phyloP scores from a whole-genome alignment of 805 yeast species.

The Lachancea waltii region DNA sequence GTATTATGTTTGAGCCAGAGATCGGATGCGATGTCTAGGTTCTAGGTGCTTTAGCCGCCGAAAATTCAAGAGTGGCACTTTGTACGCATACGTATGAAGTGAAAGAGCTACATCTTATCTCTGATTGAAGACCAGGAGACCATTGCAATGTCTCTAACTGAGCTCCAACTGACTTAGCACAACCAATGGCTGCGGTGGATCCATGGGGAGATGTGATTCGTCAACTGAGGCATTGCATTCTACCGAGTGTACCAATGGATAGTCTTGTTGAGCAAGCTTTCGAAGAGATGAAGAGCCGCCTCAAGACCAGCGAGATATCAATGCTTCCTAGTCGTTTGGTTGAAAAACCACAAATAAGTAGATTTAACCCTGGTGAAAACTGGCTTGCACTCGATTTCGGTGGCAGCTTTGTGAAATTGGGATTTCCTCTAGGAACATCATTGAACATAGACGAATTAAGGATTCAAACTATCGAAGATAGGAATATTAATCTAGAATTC shows the following conservation, averaged over 20 bases:
- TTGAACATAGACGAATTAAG: constrained; percentile 11
- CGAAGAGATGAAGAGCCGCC: constrained; percentile 16
- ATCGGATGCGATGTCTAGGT: too few relatives aligned
- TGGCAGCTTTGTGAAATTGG: constrained; percentile 25
- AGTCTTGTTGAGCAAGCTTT: constrained; percentile 12
- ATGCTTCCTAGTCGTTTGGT: constrained; percentile 17
- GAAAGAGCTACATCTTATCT: too few relatives aligned
- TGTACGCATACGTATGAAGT: not conserved
- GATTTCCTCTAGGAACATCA: constrained; percentile 14
- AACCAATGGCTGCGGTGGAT: too few relatives aligned
- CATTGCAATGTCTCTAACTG: too few relatives aligned
- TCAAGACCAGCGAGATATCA: constrained; percentile 15
- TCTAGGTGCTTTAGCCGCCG: too few relatives aligned
- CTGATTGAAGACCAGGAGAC: too few relatives aligned
- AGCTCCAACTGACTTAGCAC: too few relatives aligned
- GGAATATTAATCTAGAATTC: constrained; percentile 16
- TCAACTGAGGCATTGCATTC: not conserved
- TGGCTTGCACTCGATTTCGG: constrained; percentile 28
- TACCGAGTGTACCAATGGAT: constrained; percentile 5
- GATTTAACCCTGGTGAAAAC: not conserved
- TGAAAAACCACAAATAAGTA: not conserved
- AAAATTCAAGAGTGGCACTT: too few relatives aligned
- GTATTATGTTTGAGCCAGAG: too few relatives aligned
- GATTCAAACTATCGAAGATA: constrained; percentile 10
- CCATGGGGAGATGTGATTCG: too few relatives aligned